These are phyloP conservation scores for Rosa persica DNA, from an alignment of 306 rosid genomes.

Conservation along the genomic window DNA sequence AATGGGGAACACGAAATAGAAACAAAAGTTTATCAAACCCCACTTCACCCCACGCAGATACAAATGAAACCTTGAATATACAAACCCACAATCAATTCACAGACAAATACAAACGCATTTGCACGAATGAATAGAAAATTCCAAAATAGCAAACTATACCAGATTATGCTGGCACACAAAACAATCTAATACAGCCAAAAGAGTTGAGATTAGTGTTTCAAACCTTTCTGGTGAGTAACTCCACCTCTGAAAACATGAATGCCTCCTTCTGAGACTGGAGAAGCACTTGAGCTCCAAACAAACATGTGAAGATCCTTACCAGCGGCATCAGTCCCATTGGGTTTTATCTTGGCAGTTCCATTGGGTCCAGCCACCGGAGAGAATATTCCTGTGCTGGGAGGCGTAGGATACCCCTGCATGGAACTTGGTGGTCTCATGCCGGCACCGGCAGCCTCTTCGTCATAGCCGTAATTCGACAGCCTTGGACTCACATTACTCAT, in stretches of 20 bases:
- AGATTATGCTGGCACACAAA: background rate
- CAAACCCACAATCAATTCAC: constrained; percentile 12
- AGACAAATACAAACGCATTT: constrained; percentile 24
- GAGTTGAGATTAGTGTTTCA: constrained; percentile 3
- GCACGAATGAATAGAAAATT: constrained; percentile 14
- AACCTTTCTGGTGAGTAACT: constrained; percentile 74
- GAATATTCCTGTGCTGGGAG: constrained; percentile 57
- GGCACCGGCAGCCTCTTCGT: constrained; percentile 43
- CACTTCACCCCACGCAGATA: background rate
- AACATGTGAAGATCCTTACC: constrained; percentile 85
- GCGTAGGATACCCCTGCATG: constrained; percentile 46
- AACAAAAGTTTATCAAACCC: too few species aligned
- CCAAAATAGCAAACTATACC: constrained; percentile 8
- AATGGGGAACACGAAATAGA: constrained; percentile 17
- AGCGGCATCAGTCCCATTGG: constrained; percentile 39
- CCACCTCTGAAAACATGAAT: constrained; percentile 83
- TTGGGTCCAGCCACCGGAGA: constrained; percentile 60
- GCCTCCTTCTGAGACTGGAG: constrained; percentile 84
- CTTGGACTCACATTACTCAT: constrained; percentile 63
- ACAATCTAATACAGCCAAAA: background rate
- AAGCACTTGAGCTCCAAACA: constrained; percentile 92
- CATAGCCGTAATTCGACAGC: constrained; percentile 58
- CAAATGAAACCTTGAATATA: constrained; percentile 13
- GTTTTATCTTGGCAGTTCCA: constrained; percentile 34
- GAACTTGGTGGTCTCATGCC: constrained; percentile 20